Base-by-base conservation (phyloP, 208 protist genomes). In the Trichomonas vaginalis region DNA sequence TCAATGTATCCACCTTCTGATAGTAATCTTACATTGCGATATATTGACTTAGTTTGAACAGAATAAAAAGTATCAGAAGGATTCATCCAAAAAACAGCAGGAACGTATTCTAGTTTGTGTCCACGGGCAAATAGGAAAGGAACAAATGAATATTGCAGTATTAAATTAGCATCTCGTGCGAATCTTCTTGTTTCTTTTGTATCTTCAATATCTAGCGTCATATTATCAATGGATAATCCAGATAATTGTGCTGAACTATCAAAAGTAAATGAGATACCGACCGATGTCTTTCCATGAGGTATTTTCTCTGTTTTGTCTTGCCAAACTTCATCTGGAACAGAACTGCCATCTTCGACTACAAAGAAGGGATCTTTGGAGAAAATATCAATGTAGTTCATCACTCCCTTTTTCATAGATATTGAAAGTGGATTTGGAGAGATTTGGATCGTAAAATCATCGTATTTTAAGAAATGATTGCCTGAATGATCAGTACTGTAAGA, bases 1-100 rank as follows among this genome's bases (percentile, higher is more conserved):
- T 99, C 99, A 0, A 99, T 96, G 0, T 98, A 96, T 48, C 99
- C 99, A 56, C 96, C 97, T 96, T 99, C 98, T 39, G 97, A 96
- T 40, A 98, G 97, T 98, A 98, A 99, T 40, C 98, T 96, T 32
- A 98, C 97, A 15, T 97, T 61, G 2, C 40, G 0, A 6, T 79
- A 10, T 46, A 32, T 46, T 42, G 15, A 2, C 40, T 42, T 92
- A 39, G 86, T 92, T 47, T 47, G 15, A 17, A 48, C 40, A 1
- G 79, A 83, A 35, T 17, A 35, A 92, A 56, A 92, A 49, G 86
- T 92, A 92, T 92, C 86, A 14, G 86, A 32, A 35, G 86, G 45
- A 92, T 92, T 92, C 15, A 92, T 92, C 86, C 86, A 92, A 51
- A 92, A 92, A 39, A 92, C 39, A 47, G 82, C 9, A 32, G 82